Conservation (phyloP, 1,284 basidiomycete genomes). For the Leccinum holopus region DNA sequence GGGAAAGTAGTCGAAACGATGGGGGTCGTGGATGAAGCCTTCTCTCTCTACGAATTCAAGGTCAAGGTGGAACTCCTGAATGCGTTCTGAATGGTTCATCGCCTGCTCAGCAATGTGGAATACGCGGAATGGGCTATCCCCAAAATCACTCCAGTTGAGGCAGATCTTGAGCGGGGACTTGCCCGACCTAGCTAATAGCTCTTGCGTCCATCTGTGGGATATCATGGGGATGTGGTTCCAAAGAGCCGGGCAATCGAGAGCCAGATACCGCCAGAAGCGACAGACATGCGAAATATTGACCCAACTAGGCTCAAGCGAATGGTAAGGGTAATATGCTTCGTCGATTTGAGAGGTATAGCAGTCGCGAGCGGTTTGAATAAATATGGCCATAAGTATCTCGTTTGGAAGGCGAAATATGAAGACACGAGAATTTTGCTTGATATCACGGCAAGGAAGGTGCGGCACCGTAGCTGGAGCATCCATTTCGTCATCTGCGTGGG, state of each 20-base stretch:
- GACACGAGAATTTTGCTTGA: neutral
- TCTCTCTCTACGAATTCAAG: neutral
- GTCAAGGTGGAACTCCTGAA: neutral
- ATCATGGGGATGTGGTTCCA: constrained; percentile 32
- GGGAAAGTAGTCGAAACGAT: neutral
- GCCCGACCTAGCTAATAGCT: constrained; percentile 36
- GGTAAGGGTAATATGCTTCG: too few species aligned
- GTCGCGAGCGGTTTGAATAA: constrained; percentile 15
- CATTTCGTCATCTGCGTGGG: neutral
- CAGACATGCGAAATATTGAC: constrained; percentile 33
- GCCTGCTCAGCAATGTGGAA: constrained; percentile 3
- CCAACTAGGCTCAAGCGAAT: constrained; percentile 8
- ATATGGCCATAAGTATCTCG: constrained; percentile 23
- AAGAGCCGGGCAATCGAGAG: constrained; percentile 30
- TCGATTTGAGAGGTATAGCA: neutral
- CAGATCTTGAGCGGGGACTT: constrained; percentile 28
- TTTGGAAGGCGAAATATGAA: constrained; percentile 18
- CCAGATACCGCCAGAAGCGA: constrained; percentile 36
- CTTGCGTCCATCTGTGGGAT: constrained; percentile 28
- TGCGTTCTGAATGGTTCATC: constrained; percentile 1
- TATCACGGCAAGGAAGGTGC: neutral
- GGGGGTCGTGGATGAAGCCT: neutral
- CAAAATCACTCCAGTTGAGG: neutral
- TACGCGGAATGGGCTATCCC: neutral
- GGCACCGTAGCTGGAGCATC: neutral